Conservation (phyloP, 352 stramenopile species). For the Globisporangium orthogonon region DNA sequence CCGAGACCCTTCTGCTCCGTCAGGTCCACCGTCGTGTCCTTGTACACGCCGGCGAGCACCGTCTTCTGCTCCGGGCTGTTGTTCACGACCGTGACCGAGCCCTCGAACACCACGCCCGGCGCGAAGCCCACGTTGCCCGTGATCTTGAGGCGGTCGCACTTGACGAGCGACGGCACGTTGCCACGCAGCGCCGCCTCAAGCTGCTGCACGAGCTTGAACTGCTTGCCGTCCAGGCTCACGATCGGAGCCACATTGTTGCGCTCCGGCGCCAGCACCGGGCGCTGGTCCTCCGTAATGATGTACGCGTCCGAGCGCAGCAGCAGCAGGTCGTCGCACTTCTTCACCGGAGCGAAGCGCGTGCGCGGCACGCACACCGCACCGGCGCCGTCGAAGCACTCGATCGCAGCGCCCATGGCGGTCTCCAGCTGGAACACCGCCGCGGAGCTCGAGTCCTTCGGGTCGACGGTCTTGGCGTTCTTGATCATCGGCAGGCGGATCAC, state of each 20-base stretch:
- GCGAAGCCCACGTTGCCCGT: constrained; percentile 93
- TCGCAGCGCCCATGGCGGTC: constrained; percentile 83
- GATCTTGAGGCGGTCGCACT: constrained; percentile 94
- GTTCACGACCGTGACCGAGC: constrained; percentile 93
- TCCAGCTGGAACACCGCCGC: constrained; percentile 85
- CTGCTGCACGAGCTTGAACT: constrained; percentile 98
- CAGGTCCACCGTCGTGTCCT: constrained; percentile 94
- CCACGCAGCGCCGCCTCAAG: constrained; percentile 91
- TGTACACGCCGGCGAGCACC: constrained; percentile 90
- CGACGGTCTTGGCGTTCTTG: constrained; percentile 85
- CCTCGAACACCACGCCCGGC: constrained; percentile 90
- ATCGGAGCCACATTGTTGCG: constrained; percentile 93
- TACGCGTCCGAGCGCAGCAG: constrained; percentile 97
- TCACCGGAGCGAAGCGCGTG: constrained; percentile 85
- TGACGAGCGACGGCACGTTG: constrained; percentile 94
- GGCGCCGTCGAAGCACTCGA: constrained; percentile 84
- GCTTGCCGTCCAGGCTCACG: constrained; percentile 94
- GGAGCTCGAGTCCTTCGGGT: constrained; percentile 82
- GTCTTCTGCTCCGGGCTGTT: constrained; percentile 95
- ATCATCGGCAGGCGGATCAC: constrained; percentile 86
- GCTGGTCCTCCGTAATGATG: constrained; percentile 94
- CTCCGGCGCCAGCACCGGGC: constrained; percentile 93
- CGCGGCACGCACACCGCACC: constrained; percentile 85
- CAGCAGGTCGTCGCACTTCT: constrained; percentile 85
- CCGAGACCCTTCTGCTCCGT: constrained; percentile 91